Evolutionary conservation across 1,139 yeast genomes (phyloP).

Genomic region (Geotrichum restrictum): DNA sequence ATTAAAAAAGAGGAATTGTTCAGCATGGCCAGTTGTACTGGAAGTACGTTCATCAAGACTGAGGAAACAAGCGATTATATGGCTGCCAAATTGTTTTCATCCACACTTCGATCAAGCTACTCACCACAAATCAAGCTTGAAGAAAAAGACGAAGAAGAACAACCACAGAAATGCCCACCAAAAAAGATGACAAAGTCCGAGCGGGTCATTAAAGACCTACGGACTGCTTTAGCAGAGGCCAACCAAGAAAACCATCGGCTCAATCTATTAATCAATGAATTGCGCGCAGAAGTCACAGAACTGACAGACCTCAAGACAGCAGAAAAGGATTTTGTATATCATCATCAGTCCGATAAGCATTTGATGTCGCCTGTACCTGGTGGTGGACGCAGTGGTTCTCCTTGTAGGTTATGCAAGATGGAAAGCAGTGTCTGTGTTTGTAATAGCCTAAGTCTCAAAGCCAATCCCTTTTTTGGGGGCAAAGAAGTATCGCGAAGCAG

Average conservation of each 20-base stretch:
- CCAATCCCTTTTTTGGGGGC: conserved; percentile 11
- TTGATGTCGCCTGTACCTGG: too few relatives aligned
- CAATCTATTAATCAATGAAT: conserved; percentile 5
- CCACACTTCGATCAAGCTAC: not conserved
- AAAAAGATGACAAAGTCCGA: not conserved
- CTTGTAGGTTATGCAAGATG: conserved; percentile 1
- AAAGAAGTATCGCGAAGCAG: not conserved
- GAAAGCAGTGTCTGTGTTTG: conserved; percentile 36
- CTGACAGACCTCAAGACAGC: conserved; percentile 9
- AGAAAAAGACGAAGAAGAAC: not conserved
- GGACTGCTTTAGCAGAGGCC: conserved; percentile 6
- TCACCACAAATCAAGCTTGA: not conserved
- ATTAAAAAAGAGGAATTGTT: conserved; percentile 5
- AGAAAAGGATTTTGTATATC: conserved; percentile 4
- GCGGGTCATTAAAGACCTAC: not conserved
- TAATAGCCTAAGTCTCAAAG: conserved; percentile 33
- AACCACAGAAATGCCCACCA: not conserved
- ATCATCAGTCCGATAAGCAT: too few relatives aligned
- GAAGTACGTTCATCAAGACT: not conserved
- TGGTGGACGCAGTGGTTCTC: not conserved
- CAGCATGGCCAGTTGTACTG: conserved; percentile 2
- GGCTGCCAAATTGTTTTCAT: not conserved
- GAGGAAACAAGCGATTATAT: not conserved
- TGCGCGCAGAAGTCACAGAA: conserved; percentile 7
- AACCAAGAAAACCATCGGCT: conserved; percentile 12